phyloP scores from a whole-genome alignment of 495 filamentous ascomycete species.

The Arthonia radiata region DNA sequence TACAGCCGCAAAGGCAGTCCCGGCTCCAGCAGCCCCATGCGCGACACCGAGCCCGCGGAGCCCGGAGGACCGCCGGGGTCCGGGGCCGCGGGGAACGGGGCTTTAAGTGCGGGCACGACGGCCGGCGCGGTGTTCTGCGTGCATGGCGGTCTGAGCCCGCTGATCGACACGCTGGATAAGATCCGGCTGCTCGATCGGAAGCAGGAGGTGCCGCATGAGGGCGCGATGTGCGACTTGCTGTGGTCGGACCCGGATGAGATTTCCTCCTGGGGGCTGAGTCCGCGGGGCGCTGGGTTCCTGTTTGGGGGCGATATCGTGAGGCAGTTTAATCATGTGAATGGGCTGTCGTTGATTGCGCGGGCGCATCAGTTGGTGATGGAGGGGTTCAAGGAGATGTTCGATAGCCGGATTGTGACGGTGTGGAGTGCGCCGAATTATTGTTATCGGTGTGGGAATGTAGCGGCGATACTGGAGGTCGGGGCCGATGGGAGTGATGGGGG shows the following conservation, averaged over 20 bases:
- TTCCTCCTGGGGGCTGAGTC: slow-evolving; percentile 88
- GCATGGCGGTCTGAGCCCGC: slow-evolving; percentile 73
- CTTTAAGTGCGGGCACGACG: slow-evolving; percentile 35
- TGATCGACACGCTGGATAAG: slow-evolving; percentile 87
- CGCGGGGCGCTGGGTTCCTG: slow-evolving; percentile 83
- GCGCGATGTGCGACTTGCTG: slow-evolving; percentile 92
- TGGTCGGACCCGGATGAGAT: slow-evolving; percentile 97
- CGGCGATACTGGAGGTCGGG: slow-evolving; percentile 75
- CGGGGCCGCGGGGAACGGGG: slow-evolving; percentile 58
- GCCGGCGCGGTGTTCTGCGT: slow-evolving; percentile 80
- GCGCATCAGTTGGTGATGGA: slow-evolving; percentile 98
- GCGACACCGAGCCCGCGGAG: slow-evolving; percentile 7
- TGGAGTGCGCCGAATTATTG: slow-evolving; percentile 98
- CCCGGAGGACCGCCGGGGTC: slow-evolving; percentile 10
- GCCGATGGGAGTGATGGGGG: slow-evolving; percentile 64
- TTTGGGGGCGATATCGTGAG: slow-evolving; percentile 95
- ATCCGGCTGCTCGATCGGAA: slow-evolving; percentile 89
- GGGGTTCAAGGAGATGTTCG: slow-evolving; percentile 98
- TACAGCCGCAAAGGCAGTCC: slow-evolving; percentile 23
- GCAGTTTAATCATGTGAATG: slow-evolving; percentile 80
- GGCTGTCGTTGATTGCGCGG: slow-evolving; percentile 71
- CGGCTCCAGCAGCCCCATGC: slow-evolving; percentile 14
- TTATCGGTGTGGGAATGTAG: slow-evolving; percentile 93
- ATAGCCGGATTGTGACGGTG: slow-evolving; percentile 79
- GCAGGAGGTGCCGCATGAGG: slow-evolving; percentile 95